Evolutionary conservation across 352 stramenopile species (phyloP), one percentile per base, ranked within the genome.

Genomic region (Pilasporangium apinafurcum): DNA sequence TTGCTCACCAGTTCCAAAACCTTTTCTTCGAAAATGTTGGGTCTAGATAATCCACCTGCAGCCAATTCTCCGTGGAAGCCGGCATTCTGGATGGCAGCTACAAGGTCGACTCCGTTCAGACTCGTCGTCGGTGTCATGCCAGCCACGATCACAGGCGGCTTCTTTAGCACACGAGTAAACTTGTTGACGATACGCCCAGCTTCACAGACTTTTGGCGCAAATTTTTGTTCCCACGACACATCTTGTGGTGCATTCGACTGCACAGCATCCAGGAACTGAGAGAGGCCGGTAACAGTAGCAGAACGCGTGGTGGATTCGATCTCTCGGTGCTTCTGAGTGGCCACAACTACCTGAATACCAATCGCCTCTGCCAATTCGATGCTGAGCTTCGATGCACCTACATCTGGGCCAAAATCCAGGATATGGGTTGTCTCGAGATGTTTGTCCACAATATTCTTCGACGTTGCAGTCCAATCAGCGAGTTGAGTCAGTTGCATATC

Each of bases 71-170:
- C 76, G 37, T 83, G 64, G 56, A 86, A 94, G 10, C 82, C 84
- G 32, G 78, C 82, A 44, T 94, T 92, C 41, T 80, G 62, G 46
- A 79, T 56, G 8, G 82, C 84, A 13, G 84, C 84, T 22, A 95
- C 83, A 8, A 93, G 80, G 24, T 91, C 73, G 18, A 93, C 66
- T 16, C 82, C 82, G 12, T 82, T 47, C 9, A 87, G 56, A 62
- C 80, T 92, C 25, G 82, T 94, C 4, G 80, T 94, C 2, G 84
- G 82, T 8, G 72, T 92, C 84, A 95, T 94, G 16, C 84, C 82
- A 8, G 62, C 79, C 4, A 93, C 73, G 53, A 93, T 77, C 8
- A 95, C 70, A 26, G 84, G 82, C 17, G 78, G 68, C 41, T 80
- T 83, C 44, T 88, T 89, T 5, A 95, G 52, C 40, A 66, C 58